Conservation (phyloP, 116 monocot genomes). For the Dioscorea cayenensis region DNA sequence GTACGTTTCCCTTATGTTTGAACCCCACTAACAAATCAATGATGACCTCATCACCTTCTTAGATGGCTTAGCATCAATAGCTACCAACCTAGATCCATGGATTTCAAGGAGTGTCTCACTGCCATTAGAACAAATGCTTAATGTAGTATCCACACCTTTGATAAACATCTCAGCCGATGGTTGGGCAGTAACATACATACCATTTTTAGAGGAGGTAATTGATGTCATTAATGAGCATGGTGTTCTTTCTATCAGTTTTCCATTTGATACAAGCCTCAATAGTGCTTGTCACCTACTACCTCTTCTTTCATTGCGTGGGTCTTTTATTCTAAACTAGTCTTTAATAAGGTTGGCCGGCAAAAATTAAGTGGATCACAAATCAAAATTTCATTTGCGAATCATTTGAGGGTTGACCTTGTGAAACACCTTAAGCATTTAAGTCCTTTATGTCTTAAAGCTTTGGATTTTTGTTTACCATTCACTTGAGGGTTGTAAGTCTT, state of each 20-base stretch:
- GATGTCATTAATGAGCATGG: constrained; percentile 20
- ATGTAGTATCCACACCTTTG: constrained; percentile 5
- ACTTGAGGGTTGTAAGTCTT: too few species aligned
- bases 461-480: too few species aligned
- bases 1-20: constrained; percentile 19
- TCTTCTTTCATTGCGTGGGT: constrained; percentile 18
- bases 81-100: not conserved
- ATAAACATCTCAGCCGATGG: constrained; percentile 7
- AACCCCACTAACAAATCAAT: not conserved
- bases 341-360: too few species aligned
- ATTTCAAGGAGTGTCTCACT: constrained; percentile 5
- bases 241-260: constrained; percentile 8
- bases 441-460: too few species aligned
- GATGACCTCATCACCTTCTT: constrained; percentile 20
- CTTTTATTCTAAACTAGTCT: too few species aligned
- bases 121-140: constrained; percentile 4
- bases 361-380: too few species aligned
- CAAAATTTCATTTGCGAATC: too few species aligned
- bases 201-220: constrained; percentile 21
- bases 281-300: constrained; percentile 34
- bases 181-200: constrained; percentile 22
- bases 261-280: constrained; percentile 32
- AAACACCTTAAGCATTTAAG: too few species aligned
- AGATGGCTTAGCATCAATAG: constrained; percentile 20
- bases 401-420: too few species aligned